Conservation (phyloP, 2,329 filamentous ascomycete genomes). For the Aspergillus quadrilineatus region DNA sequence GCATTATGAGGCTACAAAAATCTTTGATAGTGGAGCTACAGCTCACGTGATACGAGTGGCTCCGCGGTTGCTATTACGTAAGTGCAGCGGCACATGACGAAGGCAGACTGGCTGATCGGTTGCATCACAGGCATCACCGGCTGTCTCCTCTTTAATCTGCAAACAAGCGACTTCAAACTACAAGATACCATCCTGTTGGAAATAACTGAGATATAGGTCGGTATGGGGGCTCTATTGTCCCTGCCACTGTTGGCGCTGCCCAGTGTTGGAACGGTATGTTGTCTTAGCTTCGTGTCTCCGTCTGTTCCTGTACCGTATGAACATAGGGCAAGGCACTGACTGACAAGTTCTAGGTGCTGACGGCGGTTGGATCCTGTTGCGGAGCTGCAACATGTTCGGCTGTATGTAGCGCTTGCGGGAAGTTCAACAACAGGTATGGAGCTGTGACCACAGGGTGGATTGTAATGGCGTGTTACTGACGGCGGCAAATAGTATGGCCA, state of each 20-base stretch:
- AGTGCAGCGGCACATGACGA: conserved; percentile 17
- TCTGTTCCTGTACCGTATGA: not conserved
- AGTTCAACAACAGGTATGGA: conserved; percentile 85
- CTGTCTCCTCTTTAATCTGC: conserved; percentile 7
- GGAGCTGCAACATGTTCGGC: conserved; percentile 95
- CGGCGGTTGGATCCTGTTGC: conserved; percentile 85
- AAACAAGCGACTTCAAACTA: conserved; percentile 7
- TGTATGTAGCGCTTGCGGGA: conserved; percentile 91
- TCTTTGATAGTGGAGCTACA: not conserved
- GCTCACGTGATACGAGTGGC: not conserved
- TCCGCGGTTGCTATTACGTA: not conserved
- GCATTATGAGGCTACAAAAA: too few relatives aligned
- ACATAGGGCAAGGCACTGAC: conserved; percentile 10
- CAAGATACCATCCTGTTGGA: not conserved
- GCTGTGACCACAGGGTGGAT: not conserved
- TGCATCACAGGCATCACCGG: conserved; percentile 11
- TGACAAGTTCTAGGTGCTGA: conserved; percentile 59
- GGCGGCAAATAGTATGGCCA: conserved; percentile 70
- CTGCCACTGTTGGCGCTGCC: conserved; percentile 86
- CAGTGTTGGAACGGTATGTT: conserved; percentile 76
- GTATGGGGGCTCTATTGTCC: conserved; percentile 89
- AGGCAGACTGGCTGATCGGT: conserved; percentile 10
- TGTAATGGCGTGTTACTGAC: not conserved
- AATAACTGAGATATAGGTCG: conserved; percentile 17
- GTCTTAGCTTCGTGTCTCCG: not conserved